These are phyloP conservation scores for Gnomoniopsis smithogilvyi DNA, from an alignment of 2,329 filamentous ascomycete species.

Conservation along the genomic window DNA sequence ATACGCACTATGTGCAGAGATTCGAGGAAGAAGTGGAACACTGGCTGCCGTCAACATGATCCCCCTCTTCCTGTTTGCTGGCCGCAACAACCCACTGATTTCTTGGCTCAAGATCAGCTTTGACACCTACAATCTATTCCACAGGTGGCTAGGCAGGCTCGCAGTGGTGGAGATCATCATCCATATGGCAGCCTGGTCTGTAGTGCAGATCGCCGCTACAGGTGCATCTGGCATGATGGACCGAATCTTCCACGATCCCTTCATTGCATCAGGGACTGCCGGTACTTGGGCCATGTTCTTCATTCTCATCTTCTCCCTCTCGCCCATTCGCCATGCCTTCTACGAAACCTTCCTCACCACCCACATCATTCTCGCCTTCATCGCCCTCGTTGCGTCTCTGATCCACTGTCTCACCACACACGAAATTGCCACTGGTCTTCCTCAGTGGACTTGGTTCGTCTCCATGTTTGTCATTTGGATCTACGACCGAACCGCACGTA, in stretches of 20 bases:
- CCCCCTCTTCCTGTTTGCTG: conserved; percentile 81
- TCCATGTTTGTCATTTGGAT: conserved; percentile 75
- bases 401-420: conserved; percentile 68
- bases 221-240: conserved; percentile 58
- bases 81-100: conserved; percentile 92
- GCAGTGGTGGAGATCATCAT: conserved; percentile 66
- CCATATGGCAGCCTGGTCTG: conserved; percentile 70
- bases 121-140: conserved; percentile 91
- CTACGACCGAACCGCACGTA: conserved; percentile 63
- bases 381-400: conserved; percentile 70
- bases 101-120: conserved; percentile 80
- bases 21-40: conserved; percentile 81
- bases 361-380: conserved; percentile 73
- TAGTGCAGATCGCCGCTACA: conserved; percentile 64
- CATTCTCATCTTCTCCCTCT: conserved; percentile 68
- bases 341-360: conserved; percentile 94
- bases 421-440: conserved; percentile 59
- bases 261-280: conserved; percentile 63
- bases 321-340: conserved; percentile 85
- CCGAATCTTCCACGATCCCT: conserved; percentile 55
- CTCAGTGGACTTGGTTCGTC: conserved; percentile 72
- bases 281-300: conserved; percentile 60
- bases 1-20: conserved; percentile 70
- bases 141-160: conserved; percentile 78
- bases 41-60: conserved; percentile 89